phyloP scores from a whole-genome alignment of 1,139 yeast genomes.

The Diutina sp. region DNA sequence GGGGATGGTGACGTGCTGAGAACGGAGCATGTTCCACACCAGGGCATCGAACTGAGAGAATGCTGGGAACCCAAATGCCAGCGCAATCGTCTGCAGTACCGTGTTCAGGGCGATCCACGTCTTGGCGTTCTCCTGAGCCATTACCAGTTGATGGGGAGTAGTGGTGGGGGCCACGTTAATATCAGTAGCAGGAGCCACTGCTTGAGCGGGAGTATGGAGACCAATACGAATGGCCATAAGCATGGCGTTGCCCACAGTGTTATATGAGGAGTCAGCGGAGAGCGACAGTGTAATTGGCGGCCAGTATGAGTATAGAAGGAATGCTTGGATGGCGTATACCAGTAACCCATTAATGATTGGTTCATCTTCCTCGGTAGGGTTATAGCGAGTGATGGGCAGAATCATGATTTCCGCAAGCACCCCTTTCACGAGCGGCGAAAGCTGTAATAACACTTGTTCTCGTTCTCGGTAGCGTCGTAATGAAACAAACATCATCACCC shows the following conservation, averaged over 20 bases:
- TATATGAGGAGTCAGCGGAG: conserved; percentile 94
- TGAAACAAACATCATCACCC: conserved; percentile 87
- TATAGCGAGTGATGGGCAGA: conserved; percentile 76
- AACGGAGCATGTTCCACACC: background rate
- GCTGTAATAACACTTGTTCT: conserved; percentile 28
- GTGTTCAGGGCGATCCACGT: conserved; percentile 94
- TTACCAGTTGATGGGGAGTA: conserved; percentile 16
- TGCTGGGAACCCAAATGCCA: conserved; percentile 90
- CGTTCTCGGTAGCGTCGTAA: conserved; percentile 44
- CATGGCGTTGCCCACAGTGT: conserved; percentile 82
- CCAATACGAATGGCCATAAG: conserved; percentile 90
- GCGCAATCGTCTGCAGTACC: conserved; percentile 80
- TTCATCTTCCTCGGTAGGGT: conserved; percentile 61
- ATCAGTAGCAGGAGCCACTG: conserved; percentile 5
- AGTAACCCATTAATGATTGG: conserved; percentile 81
- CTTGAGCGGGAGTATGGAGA: conserved; percentile 60
- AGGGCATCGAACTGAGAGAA: conserved; percentile 49
- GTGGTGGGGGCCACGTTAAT: conserved; percentile 4
- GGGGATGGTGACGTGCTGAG: conserved; percentile 31
- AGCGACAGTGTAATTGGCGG: conserved; percentile 90
- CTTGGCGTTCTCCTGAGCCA: conserved; percentile 64
- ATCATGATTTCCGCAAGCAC: conserved; percentile 79
- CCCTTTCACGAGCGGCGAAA: conserved; percentile 63
- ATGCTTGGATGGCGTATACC: conserved; percentile 92
- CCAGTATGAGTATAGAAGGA: conserved; percentile 81